A percentile compares a stretch with the other conserved stretches of the same genome.
Evolutionary conservation across 2,329 filamentous ascomycete species (phyloP).

Genomic region (Monilinia fructigena): DNA sequence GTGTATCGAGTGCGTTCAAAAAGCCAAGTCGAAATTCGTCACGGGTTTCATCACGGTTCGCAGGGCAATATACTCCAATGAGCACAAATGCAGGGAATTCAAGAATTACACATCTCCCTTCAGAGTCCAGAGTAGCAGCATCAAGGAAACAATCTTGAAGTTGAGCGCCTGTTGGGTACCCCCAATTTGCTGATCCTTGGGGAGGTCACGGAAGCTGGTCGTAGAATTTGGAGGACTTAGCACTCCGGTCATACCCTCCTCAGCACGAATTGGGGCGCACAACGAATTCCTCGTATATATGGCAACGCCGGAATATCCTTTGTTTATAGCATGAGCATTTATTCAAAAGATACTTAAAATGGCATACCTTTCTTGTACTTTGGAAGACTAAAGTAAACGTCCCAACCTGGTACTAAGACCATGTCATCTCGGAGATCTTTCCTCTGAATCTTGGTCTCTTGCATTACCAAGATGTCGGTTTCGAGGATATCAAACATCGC

Average conservation of each 20-base stretch:
- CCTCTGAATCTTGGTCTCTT: slow-evolving; percentile 93
- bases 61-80: slow-evolving; percentile 88
- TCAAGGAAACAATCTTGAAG: slow-evolving; percentile 63
- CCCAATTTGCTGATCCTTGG: slow-evolving; percentile 73
- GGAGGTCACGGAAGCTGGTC: slow-evolving; percentile 71
- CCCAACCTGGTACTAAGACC: slow-evolving; percentile 92
- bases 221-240: slow-evolving; percentile 71
- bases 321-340: slow-evolving; percentile 15
- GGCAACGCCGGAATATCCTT: slow-evolving; percentile 92
- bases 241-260: slow-evolving; percentile 88
- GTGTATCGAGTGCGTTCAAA: slow-evolving; percentile 73
- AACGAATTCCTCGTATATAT: slow-evolving; percentile 89
- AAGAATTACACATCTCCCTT: slow-evolving; percentile 85
- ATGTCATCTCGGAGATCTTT: slow-evolving; percentile 94
- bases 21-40: slow-evolving; percentile 82
- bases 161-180: slow-evolving; percentile 74
- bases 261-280: slow-evolving; percentile 83
- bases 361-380: slow-evolving; percentile 81
- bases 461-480: slow-evolving; percentile 90
- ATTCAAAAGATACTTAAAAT: slow-evolving; percentile 13
- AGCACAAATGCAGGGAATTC: slow-evolving; percentile 96
- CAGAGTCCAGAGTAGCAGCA: slow-evolving; percentile 74
- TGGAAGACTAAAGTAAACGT: slow-evolving; percentile 91
- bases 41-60: slow-evolving; percentile 79
- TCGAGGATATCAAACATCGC: slow-evolving; percentile 93